phyloP scores from a whole-genome alignment of 2,329 filamentous ascomycete species.

The Penicillium hordei region DNA sequence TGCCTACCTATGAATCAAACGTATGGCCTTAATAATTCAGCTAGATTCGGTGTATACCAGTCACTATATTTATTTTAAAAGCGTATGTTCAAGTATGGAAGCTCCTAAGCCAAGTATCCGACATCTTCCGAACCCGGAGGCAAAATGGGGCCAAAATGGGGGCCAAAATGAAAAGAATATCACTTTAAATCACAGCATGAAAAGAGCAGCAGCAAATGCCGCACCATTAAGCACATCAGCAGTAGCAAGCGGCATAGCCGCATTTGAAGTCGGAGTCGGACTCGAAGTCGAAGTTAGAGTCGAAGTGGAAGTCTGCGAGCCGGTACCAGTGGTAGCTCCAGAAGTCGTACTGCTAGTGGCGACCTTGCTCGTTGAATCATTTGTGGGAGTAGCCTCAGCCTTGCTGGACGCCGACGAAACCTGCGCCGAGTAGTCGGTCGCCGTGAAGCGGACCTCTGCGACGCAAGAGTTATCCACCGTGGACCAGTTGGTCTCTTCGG shows the following conservation, averaged over 20 bases:
- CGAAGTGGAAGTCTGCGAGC: background rate
- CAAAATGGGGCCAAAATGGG: background rate
- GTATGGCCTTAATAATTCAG: too few species aligned
- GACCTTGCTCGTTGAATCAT: background rate
- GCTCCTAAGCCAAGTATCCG: background rate
- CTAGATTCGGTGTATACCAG: too few species aligned
- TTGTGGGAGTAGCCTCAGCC: background rate
- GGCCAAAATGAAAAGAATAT: background rate
- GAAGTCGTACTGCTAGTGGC: background rate
- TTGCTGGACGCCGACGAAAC: slow-evolving; percentile 6
- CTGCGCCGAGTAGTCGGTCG: slow-evolving; percentile 10
- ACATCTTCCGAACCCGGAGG: background rate
- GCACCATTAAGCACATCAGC: slow-evolving; percentile 2
- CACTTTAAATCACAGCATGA: slow-evolving; percentile 4
- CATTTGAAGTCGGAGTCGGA: background rate
- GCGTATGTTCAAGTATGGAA: too few species aligned
- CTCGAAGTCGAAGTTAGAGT: background rate
- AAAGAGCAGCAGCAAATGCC: slow-evolving; percentile 7
- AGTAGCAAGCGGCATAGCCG: slow-evolving; percentile 4
- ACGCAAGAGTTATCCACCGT: background rate
- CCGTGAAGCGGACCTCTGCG: slow-evolving; percentile 6
- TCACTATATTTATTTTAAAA: too few species aligned
- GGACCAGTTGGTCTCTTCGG: background rate
- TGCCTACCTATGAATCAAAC: too few species aligned
- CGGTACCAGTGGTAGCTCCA: background rate